Evolutionary conservation across 2,329 filamentous ascomycete genomes (phyloP), one percentile per base, ranked within the genome.

Genomic region (Xylariaceae sp.): DNA sequence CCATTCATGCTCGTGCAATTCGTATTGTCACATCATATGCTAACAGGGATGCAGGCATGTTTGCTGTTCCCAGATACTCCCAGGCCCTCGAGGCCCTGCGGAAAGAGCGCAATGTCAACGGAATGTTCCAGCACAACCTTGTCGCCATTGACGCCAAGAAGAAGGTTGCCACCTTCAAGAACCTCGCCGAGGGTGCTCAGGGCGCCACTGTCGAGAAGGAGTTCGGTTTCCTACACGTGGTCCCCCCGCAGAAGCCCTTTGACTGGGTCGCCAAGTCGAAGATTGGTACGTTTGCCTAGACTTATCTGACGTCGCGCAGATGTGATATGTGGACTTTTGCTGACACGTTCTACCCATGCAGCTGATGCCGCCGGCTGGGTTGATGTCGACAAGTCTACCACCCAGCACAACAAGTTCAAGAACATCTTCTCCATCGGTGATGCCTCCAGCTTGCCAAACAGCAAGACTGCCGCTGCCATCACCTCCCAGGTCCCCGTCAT

Each of bases 291-390:
- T 62, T 30, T 8, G n/a, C 9, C 1, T 8, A 23, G 13, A 37
- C 37, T 42, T 30, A 3, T 18, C 4, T 5, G 13, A 42, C 9
- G 37, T n/a, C 45, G 3, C 15, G 51, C 23, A 3, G 10, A 30
- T 11, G 11, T 35, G 23, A 8, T 15, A 1, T 8, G 23, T 34
- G 23, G 10, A 35, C 10, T 18, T 3, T 10, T 13, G 39, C 64
- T 66, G 55, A 86, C 83, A 73, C 83, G 42, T 69, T 0, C 84
- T 83, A 62, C 73, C 83, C 60, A 79, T 80, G 70, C 73, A 80
- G 84, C 71, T 50, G 69, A 72, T 59, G 61, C 67, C 1, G 71
- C 67, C 1, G 71, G 71, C 37, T 73, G 68, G 69, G 71, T 73
- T 49, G 71, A 72, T 42, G 71, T 73, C 30, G 66, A 73, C 59